Base-by-base conservation (phyloP, 163 green algal species). In the Trebouxiophyceae sp. region DNA sequence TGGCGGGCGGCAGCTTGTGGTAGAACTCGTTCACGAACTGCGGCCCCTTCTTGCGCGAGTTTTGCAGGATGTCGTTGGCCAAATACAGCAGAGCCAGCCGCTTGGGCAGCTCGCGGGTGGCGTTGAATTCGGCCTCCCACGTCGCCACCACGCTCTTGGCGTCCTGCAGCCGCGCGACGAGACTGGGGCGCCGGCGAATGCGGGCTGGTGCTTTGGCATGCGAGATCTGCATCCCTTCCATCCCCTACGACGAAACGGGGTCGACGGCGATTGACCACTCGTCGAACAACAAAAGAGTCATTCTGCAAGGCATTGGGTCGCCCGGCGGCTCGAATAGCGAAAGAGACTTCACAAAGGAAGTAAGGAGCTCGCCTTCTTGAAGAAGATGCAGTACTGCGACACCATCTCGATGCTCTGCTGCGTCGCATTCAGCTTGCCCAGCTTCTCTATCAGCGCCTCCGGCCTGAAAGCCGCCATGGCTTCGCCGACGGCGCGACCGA, bases 1-100 rank as follows among this genome's bases (percentile, higher is more conserved):
- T 58, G 29, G 81, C 71, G 31, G 73, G 73, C 2, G 84, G 86
- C 57, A 93, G 60, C 8, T 86, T 75, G 1, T 67, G 72, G 67
- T 83, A 88, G 66, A 93, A 96, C 69, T 90, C 86, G 1, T 80
- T 65, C 2, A 87, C 70, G 50, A 90, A 96, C 62, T 90, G 84
- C 4, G 78, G 81, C 16, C 87, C 87, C 72, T 93, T 93, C 62
- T 88, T 90, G 47, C 89, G 78, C 45, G 67, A 76, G 62, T 88
- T 89, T 44, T 96, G 90, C 23, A 96, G 55, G 23, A 95, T 82
- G 70, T 97, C 85, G 55, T 96, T 97, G 29, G 91, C 88, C 2
- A 97, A 74, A 64, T 96, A 97, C 47, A 95, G 59, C 68, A 96
- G 71, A 0, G 84, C 72, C 26, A 95, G 64, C 44, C 75, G 62